Percentiles rank a stretch among this genome's conserved stretches.
Evolutionary conservation across 768 basidiomycete species (phyloP).

Genomic region (Leccinum incarnatum): DNA sequence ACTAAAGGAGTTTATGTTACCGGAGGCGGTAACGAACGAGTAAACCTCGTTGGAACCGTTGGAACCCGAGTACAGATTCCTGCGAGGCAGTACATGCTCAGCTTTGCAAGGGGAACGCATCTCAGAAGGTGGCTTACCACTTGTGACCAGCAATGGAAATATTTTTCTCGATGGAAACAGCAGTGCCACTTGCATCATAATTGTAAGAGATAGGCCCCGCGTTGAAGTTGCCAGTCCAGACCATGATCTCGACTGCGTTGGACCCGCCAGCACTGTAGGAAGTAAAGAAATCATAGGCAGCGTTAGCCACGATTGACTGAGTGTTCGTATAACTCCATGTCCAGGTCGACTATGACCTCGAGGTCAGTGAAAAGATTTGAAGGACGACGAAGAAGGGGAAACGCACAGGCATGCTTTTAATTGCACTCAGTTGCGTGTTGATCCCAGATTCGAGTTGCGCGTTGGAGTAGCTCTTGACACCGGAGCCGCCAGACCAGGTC

Average conservation of each 20-base stretch:
- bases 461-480: conserved; percentile 64
- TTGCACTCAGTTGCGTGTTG: conserved; percentile 52
- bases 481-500: conserved; percentile 50
- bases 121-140: conserved; percentile 37
- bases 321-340: conserved; percentile 48
- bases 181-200: conserved; percentile 45
- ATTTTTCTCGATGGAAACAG: conserved; percentile 41
- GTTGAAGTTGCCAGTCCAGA: conserved; percentile 61
- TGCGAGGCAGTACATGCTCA: conserved; percentile 16
- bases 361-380: not conserved
- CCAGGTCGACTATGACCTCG: conserved; percentile 46
- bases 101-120: not conserved
- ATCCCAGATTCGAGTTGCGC: conserved; percentile 48
- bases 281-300: conserved; percentile 67
- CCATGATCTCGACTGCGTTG: conserved; percentile 51
- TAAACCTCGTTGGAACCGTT: conserved; percentile 55
- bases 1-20: conserved; percentile 45
- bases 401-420: conserved; percentile 55
- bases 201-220: conserved; percentile 54
- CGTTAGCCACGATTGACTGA: conserved; percentile 46
- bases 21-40: conserved; percentile 43
- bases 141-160: conserved; percentile 47
- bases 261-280: conserved; percentile 47
- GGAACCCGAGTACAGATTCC: conserved; percentile 53
- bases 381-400: not conserved